phyloP scores from a whole-genome alignment of 805 yeast genomes.

The Monosporozyma servazzii region DNA sequence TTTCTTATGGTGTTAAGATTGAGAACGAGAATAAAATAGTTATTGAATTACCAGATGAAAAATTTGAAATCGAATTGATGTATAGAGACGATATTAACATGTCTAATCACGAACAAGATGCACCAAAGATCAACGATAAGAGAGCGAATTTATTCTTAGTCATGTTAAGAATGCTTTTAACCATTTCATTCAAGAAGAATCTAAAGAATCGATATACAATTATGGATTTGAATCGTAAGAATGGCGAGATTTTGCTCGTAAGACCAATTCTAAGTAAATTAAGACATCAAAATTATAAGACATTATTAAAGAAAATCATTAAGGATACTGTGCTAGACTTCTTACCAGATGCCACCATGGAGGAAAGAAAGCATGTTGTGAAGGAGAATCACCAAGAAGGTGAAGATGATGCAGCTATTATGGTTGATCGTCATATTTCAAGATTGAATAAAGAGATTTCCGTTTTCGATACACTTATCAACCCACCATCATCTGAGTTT shows the following conservation, averaged over 20 bases:
- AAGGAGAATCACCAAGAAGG: background rate
- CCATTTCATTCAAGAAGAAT: conserved; percentile 33
- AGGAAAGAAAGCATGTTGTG: background rate
- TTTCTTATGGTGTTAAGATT: conserved; percentile 59
- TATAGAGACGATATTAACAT: conserved; percentile 31
- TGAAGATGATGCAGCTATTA: background rate
- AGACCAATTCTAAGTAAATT: conserved; percentile 28
- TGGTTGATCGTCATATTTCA: conserved; percentile 16
- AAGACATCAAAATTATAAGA: conserved; percentile 26
- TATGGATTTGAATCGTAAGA: conserved; percentile 4
- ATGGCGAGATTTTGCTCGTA: conserved; percentile 18
- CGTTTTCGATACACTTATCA: conserved; percentile 17
- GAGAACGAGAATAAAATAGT: conserved; percentile 55
- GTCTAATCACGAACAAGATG: conserved; percentile 34
- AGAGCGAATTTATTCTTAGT: conserved; percentile 31
- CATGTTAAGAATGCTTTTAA: conserved; percentile 29
- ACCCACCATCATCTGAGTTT: conserved; percentile 17
- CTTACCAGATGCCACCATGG: conserved; percentile 11
- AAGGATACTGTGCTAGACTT: conserved; percentile 19
- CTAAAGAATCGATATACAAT: conserved; percentile 20
- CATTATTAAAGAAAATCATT: conserved; percentile 21
- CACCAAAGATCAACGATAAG: conserved; percentile 34
- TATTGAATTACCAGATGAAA: conserved; percentile 55
- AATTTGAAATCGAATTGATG: conserved; percentile 63
- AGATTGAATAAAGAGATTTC: conserved; percentile 19